phyloP scores from a whole-genome alignment of 306 rosid genomes.

The Gynostemma pentaphyllum region DNA sequence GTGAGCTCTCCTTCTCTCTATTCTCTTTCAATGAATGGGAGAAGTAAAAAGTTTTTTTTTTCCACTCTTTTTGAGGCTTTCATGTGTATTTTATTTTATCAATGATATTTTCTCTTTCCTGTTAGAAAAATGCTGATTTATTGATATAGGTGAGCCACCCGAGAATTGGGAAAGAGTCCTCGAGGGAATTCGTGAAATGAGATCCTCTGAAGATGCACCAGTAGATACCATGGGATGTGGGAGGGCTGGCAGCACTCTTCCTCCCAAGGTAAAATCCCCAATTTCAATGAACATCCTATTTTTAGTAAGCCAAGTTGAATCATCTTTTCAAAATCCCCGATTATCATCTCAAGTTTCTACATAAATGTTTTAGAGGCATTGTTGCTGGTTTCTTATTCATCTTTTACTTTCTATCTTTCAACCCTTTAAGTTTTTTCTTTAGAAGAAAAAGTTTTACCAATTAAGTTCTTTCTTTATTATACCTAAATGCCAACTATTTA shows the following conservation, averaged over 20 bases:
- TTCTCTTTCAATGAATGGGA: background rate
- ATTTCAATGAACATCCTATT: background rate
- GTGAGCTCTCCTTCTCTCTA: no score
- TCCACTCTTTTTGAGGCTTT: background rate
- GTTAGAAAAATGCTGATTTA: background rate
- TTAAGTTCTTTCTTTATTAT: background rate
- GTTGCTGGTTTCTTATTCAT: background rate
- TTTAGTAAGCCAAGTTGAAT: background rate
- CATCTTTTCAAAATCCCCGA: background rate
- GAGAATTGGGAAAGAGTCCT: constrained; percentile 63
- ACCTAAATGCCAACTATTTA: no score
- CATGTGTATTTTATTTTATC: background rate
- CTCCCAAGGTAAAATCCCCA: constrained; percentile 51
- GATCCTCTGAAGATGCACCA: constrained; percentile 63
- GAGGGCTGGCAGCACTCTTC: constrained; percentile 40
- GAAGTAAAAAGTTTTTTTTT: background rate
- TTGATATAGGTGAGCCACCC: constrained; percentile 51
- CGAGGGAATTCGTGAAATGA: constrained; percentile 67
- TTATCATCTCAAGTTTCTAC: background rate
- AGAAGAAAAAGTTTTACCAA: no score
- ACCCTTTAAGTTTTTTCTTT: background rate
- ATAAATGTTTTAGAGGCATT: background rate
- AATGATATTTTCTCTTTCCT: background rate
- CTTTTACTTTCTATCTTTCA: background rate
- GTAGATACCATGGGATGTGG: constrained; percentile 58